A percentile compares a stretch with the other conserved stretches of the same genome.
Conservation (phyloP, 352 stramenopile species). For the Phytophthora megakarya region DNA sequence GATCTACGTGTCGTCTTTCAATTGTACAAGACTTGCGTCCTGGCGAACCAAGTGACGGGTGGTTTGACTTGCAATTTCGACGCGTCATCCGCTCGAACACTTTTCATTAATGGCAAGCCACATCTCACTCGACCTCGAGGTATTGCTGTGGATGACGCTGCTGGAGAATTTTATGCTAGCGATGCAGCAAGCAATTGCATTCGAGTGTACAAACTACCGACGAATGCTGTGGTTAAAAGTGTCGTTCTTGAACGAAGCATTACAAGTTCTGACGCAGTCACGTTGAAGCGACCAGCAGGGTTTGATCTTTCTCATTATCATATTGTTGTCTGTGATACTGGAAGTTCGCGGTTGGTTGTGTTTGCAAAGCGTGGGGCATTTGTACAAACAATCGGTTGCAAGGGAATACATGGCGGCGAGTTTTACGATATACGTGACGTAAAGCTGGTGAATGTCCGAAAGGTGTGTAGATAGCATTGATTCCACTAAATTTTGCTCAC, state of each 20-base stretch:
- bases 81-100: conserved; percentile 18
- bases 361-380: conserved; percentile 68
- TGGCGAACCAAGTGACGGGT: conserved; percentile 19
- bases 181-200: conserved; percentile 60
- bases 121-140: conserved; percentile 23
- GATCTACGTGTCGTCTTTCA: conserved; percentile 46
- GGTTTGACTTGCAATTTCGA: conserved; percentile 21
- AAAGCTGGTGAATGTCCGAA: conserved; percentile 62
- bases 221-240: conserved; percentile 22
- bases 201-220: conserved; percentile 46
- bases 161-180: conserved; percentile 66
- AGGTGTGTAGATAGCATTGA: conserved; percentile 34
- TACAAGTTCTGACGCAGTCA: conserved; percentile 6
- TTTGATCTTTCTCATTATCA: conserved; percentile 76
- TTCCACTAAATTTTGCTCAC: neutral
- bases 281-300: conserved; percentile 45
- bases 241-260: conserved; percentile 30
- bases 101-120: conserved; percentile 26
- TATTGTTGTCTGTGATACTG: conserved; percentile 61
- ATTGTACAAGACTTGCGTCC: conserved; percentile 27
- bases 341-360: conserved; percentile 50
- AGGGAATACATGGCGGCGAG: conserved; percentile 37
- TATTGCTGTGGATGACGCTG: conserved; percentile 56
- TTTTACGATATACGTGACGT: conserved; percentile 63
- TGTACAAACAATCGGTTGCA: conserved; percentile 48